phyloP scores from a whole-genome alignment of 2,329 filamentous ascomycete genomes.

The Monosporascus sp. region DNA sequence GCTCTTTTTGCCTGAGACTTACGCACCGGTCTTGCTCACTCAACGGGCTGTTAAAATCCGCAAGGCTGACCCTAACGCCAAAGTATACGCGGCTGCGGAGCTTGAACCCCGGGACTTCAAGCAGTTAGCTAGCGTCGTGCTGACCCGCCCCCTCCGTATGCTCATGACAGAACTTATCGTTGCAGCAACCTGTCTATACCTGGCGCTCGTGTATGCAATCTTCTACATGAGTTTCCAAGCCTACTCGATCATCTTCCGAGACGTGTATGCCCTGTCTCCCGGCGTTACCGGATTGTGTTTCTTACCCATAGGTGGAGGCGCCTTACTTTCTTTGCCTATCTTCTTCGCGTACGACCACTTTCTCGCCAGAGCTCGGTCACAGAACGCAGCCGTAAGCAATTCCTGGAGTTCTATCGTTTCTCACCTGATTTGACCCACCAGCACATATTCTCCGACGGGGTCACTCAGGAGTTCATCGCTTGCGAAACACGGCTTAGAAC shows the following conservation, averaged over 20 bases:
- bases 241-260: constrained; percentile 64
- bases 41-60: constrained; percentile 53
- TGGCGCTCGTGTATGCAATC: constrained; percentile 64
- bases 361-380: constrained; percentile 46
- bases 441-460: too few relatives aligned
- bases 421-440: too few relatives aligned
- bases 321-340: constrained; percentile 50
- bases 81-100: constrained; percentile 57
- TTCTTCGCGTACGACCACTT: constrained; percentile 62
- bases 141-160: constrained; percentile 70
- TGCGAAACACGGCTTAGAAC: too few relatives aligned
- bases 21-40: constrained; percentile 52
- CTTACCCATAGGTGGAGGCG: constrained; percentile 62
- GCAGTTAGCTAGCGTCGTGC: constrained; percentile 61
- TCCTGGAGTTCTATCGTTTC: constrained; percentile 50
- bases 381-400: constrained; percentile 29
- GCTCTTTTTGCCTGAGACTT: constrained; percentile 61
- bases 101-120: constrained; percentile 52
- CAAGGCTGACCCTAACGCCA: constrained; percentile 44
- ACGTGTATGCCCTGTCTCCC: constrained; percentile 56
- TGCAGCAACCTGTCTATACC: constrained; percentile 62
- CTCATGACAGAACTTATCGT: constrained; percentile 68
- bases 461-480: too few relatives aligned
- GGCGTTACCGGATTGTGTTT: constrained; percentile 64
- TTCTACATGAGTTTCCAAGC: constrained; percentile 73